Base-by-base conservation (phyloP, 495 filamentous ascomycete genomes). In the Penicillium soppii region DNA sequence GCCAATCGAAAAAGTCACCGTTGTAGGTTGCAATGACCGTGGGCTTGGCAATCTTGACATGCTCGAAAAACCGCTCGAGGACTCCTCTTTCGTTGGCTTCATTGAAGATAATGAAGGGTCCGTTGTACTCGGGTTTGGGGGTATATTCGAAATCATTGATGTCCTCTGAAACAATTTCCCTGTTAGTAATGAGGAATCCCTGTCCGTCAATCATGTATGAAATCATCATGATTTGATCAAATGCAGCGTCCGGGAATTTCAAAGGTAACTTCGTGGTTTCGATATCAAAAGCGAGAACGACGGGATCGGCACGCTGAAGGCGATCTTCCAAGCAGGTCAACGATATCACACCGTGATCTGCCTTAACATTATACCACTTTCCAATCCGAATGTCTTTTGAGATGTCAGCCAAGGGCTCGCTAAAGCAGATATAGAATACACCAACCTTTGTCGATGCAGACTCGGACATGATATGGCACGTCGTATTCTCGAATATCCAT, bases 1-100 rank as follows among this genome's bases (percentile, higher is more conserved):
- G 94, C 94, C 94, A 99, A 82, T 99, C 94, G 83, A 99, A 99
- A 59, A 97, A 99, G 78, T 99, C 94, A 68, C 94, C 94, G 87
- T 99, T 99, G 77, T 99, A 99, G 4, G 95, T 97, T 13, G 92
- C 94, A 62, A 99, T 97, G 13, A 99, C 91, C 0, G 91, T 97
- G 2, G 94, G 94, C 47, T 88, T 84, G 3, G 91, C 90, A 65
- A 95, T 89, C 64, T 97, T 97, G 65, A 99, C 88, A 59, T 96
- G 92, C 15, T 89, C 79, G 57, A 97, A 97, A 68, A 99, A 99
- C 25, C 95, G 81, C 56, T 97, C 91, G 13, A 99, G 68, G 1
- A 96, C 69, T 0, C 72, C 83, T 62, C 91, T 91, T 69, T 98
- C 94, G 65, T 97, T 86, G 3, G 92, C 89, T 63, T 99, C 94